phyloP scores from a whole-genome alignment of 2,329 filamentous ascomycete genomes.

The Exophiala alcalophila region DNA sequence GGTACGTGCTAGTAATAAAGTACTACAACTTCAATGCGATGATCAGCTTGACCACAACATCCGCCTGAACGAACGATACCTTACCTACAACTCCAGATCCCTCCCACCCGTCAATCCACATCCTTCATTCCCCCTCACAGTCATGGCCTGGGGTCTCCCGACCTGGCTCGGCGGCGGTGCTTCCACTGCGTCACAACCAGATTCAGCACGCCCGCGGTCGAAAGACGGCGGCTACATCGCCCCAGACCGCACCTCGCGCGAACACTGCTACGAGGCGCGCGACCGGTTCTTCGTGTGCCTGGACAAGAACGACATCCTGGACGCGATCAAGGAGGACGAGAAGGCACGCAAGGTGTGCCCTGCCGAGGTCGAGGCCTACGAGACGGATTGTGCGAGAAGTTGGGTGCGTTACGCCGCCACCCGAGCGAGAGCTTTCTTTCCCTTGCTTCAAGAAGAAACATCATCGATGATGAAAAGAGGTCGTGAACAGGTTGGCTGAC shows the following conservation, averaged over 20 bases:
- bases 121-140: slow-evolving; percentile 1
- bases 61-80: no score
- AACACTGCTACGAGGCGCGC: slow-evolving; percentile 83
- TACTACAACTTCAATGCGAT: no score
- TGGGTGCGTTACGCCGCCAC: slow-evolving; percentile 64
- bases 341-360: slow-evolving; percentile 59
- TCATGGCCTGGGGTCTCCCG: slow-evolving; percentile 29
- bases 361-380: slow-evolving; percentile 64
- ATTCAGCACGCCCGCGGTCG: slow-evolving; percentile 44
- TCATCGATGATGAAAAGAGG: no score
- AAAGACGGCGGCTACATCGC: slow-evolving; percentile 65
- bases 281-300: slow-evolving; percentile 87
- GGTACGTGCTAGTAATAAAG: no score
- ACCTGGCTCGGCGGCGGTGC: slow-evolving; percentile 28
- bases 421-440: neutral
- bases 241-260: slow-evolving; percentile 78
- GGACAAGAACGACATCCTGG: slow-evolving; percentile 75
- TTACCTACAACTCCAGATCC: no score
- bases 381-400: slow-evolving; percentile 79
- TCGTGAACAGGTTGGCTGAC: neutral
- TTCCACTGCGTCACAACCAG: slow-evolving; percentile 29
- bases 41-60: no score
- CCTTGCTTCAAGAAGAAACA: neutral
- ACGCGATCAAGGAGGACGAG: slow-evolving; percentile 61
- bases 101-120: no score